A percentile compares a stretch with the other conserved stretches of the same genome.
Conservation (phyloP, 2,329 filamentous ascomycete species). For the Corniculantispora saksenae region DNA sequence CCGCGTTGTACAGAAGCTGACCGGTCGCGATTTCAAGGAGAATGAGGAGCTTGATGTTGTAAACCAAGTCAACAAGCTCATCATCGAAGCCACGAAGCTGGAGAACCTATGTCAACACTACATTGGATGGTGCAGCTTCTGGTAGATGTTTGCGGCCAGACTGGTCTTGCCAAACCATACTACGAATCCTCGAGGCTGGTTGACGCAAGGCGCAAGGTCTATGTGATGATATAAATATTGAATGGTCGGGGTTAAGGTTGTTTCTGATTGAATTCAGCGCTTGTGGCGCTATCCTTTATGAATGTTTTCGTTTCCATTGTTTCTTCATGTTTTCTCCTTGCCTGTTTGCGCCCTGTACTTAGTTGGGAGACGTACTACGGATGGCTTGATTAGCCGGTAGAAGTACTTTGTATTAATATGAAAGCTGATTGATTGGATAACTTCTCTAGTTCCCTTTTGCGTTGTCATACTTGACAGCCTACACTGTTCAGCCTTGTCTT, state of each 20-base stretch:
- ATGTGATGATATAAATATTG: not conserved
- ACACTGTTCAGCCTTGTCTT: too few relatives aligned
- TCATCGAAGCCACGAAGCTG: constrained; percentile 92
- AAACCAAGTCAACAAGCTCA: constrained; percentile 89
- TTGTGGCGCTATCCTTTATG: not conserved
- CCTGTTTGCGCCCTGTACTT: not conserved
- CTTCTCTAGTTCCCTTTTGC: not conserved
- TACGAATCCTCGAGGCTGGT: not conserved
- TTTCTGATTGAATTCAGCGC: not conserved
- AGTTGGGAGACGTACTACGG: not conserved
- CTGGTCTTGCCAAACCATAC: not conserved
- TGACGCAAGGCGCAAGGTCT: not conserved
- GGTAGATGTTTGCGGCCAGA: constrained; percentile 52
- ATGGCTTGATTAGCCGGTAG: not conserved
- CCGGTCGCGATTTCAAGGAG: constrained; percentile 86
- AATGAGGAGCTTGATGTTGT: constrained; percentile 82
- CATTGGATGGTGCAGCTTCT: constrained; percentile 98
- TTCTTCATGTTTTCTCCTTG: not conserved
- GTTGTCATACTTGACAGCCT: not conserved
- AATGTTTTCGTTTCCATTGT: not conserved
- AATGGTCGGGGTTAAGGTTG: not conserved
- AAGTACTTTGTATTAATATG: not conserved
- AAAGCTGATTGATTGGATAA: not conserved
- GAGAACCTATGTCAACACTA: constrained; percentile 99
- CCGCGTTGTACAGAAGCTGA: constrained; percentile 92